A percentile compares a stretch with the other conserved stretches of the same genome.
phyloP scores from a whole-genome alignment of 1,284 basidiomycete species.

The Phenoliferia sp. region DNA sequence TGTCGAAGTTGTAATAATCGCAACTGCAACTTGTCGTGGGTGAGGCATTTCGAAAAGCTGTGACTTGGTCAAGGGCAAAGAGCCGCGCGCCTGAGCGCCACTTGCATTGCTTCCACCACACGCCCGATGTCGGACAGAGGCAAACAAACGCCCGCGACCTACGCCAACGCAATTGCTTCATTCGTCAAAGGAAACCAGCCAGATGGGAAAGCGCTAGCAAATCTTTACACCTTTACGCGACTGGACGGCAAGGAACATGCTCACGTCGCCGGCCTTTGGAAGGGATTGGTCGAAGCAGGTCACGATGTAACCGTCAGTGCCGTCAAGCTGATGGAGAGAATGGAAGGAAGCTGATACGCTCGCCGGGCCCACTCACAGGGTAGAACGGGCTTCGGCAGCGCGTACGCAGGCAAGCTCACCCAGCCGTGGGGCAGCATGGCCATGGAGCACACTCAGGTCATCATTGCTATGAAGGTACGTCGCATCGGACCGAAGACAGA shows the following conservation, averaged over 20 bases:
- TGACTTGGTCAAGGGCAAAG: not conserved
- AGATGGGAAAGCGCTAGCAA: constrained; percentile 11
- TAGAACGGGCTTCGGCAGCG: not conserved
- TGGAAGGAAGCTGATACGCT: no score
- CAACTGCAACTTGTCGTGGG: constrained; percentile 22
- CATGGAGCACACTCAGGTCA: constrained; percentile 8
- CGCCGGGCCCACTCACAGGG: not conserved
- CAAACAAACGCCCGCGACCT: constrained; percentile 1
- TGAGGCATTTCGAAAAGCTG: constrained; percentile 1
- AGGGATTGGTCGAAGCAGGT: not conserved
- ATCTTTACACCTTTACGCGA: not conserved
- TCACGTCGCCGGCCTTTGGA: constrained; percentile 1
- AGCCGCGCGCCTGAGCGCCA: no score
- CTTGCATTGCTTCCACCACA: not conserved
- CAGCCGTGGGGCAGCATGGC: constrained; percentile 19
- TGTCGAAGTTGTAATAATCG: constrained; percentile 5
- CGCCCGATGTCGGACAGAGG: no score
- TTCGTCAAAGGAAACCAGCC: constrained; percentile 8
- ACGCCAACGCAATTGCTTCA: constrained; percentile 2
- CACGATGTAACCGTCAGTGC: constrained; percentile 1
- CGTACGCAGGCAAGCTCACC: not conserved
- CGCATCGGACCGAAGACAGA: not conserved
- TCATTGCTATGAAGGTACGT: constrained; percentile 21
- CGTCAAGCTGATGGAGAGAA: not conserved
- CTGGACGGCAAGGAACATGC: not conserved